Percentiles rank a stretch among this genome's conserved stretches.
Conservation (phyloP, 345 rosid genomes). For the Euphorbia pulcherrima region DNA sequence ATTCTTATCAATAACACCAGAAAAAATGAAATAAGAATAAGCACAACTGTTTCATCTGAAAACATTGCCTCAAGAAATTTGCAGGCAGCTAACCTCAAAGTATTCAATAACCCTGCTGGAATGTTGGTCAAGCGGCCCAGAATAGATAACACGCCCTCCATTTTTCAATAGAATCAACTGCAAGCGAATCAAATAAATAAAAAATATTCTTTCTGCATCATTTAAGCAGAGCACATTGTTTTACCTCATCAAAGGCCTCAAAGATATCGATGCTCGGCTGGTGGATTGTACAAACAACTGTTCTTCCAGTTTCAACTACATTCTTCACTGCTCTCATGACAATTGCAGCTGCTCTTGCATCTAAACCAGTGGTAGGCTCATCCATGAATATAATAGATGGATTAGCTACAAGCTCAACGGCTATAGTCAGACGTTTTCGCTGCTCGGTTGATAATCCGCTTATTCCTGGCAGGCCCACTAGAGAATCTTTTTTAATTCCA, state of each 20-base stretch:
- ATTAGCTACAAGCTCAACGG: constrained; percentile 81
- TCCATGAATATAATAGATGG: constrained; percentile 85
- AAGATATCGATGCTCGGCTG: constrained; percentile 85
- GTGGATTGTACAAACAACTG: constrained; percentile 78
- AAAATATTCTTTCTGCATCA: too few relatives aligned
- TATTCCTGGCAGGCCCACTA: constrained; percentile 61
- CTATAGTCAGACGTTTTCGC: constrained; percentile 67
- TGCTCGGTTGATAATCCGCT: constrained; percentile 82
- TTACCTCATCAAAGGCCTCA: constrained; percentile 84
- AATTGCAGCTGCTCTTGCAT: constrained; percentile 84
- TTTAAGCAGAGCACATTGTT: neutral
- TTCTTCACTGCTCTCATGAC: constrained; percentile 83
- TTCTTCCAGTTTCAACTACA: constrained; percentile 68
- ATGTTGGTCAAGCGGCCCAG: constrained; percentile 58
- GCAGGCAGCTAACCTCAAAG: constrained; percentile 50
- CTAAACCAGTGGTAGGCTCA: constrained; percentile 83
- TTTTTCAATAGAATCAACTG: constrained; percentile 71
- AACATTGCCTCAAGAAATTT: neutral
- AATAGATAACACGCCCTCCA: constrained; percentile 66
- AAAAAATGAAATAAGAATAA: neutral
- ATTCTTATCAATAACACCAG: constrained; percentile 28
- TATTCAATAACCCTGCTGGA: constrained; percentile 57
- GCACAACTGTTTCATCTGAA: neutral
- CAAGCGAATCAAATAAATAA: neutral
- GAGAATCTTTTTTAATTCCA: constrained; percentile 55